These are phyloP conservation scores for Candida sanyaensis DNA, from an alignment of 1,139 yeast genomes.

Conservation along the genomic window DNA sequence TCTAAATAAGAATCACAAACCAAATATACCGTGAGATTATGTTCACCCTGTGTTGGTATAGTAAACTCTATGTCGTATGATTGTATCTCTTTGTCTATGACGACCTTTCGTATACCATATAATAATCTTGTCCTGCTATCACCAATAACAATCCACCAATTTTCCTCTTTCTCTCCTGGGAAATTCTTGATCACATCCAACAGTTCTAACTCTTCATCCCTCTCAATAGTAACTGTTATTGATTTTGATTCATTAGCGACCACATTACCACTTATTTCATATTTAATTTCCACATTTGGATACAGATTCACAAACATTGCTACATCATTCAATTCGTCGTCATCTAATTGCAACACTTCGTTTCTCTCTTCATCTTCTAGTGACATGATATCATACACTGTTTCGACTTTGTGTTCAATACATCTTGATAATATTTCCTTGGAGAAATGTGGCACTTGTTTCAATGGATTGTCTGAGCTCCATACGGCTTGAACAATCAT, in stretches of 20 bases:
- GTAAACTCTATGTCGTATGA: slow-evolving; percentile 55
- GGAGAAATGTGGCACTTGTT: slow-evolving; percentile 74
- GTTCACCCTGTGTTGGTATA: slow-evolving; percentile 61
- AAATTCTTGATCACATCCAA: slow-evolving; percentile 55
- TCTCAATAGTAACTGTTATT: slow-evolving; percentile 55
- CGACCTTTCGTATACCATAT: slow-evolving; percentile 72
- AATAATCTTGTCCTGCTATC: slow-evolving; percentile 59
- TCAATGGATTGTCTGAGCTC: slow-evolving; percentile 78
- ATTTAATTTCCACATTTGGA: slow-evolving; percentile 79
- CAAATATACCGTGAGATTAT: slow-evolving; percentile 73
- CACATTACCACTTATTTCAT: slow-evolving; percentile 41
- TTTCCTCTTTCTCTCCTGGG: slow-evolving; percentile 61
- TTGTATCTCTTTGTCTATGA: slow-evolving; percentile 55
- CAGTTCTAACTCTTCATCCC: slow-evolving; percentile 80
- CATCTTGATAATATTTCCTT: slow-evolving; percentile 61
- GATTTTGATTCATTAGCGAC: slow-evolving; percentile 45
- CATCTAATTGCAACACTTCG: slow-evolving; percentile 57
- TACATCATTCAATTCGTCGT: slow-evolving; percentile 54
- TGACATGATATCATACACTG: slow-evolving; percentile 84
- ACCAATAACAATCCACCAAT: slow-evolving; percentile 91
- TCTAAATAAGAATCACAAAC: slow-evolving; percentile 90
- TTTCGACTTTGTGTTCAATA: slow-evolving; percentile 53
- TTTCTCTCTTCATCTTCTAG: slow-evolving; percentile 80
- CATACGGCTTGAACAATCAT: slow-evolving; percentile 88
- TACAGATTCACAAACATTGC: slow-evolving; percentile 89